phyloP scores from a whole-genome alignment of 306 rosid genomes.

The Datisca glomerata region DNA sequence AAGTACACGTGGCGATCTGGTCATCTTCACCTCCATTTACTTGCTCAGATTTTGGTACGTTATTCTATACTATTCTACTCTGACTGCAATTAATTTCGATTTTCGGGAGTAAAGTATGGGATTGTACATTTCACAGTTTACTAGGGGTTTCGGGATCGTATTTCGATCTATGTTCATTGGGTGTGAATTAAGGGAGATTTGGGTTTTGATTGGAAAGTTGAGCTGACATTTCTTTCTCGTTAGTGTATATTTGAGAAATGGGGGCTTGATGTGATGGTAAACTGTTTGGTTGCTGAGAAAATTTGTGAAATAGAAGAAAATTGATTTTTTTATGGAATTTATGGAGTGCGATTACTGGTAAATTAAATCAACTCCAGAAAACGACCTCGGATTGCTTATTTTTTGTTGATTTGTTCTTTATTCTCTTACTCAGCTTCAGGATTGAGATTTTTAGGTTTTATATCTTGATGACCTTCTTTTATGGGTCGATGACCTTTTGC shows the following conservation, averaged over 20 bases:
- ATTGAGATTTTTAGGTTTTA: constrained; percentile 7
- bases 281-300: constrained; percentile 15
- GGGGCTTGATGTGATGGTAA: constrained; percentile 12
- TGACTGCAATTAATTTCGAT: not conserved
- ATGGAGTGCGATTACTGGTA: constrained; percentile 6
- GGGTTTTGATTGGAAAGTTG: constrained; percentile 22
- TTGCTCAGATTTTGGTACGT: constrained; percentile 56
- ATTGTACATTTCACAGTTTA: constrained; percentile 5
- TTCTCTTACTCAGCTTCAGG: no score
- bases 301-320: constrained; percentile 6
- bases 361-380: constrained; percentile 5
- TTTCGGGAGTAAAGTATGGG: constrained; percentile 9
- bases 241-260: constrained; percentile 10
- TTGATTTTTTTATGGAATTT: constrained; percentile 4
- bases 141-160: not conserved
- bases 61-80: constrained; percentile 1
- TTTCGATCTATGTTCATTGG: constrained; percentile 20
- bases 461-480: not conserved
- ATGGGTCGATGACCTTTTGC: no score
- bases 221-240: constrained; percentile 12
- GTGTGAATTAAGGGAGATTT: constrained; percentile 9
- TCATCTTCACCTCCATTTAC: constrained; percentile 37
- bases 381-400: constrained; percentile 1
- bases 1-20: constrained; percentile 82
- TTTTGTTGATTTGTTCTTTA: no score